These are phyloP conservation scores for Gossypium schwendimanii DNA, from an alignment of 441 rosid genomes.

Conservation along the genomic window DNA sequence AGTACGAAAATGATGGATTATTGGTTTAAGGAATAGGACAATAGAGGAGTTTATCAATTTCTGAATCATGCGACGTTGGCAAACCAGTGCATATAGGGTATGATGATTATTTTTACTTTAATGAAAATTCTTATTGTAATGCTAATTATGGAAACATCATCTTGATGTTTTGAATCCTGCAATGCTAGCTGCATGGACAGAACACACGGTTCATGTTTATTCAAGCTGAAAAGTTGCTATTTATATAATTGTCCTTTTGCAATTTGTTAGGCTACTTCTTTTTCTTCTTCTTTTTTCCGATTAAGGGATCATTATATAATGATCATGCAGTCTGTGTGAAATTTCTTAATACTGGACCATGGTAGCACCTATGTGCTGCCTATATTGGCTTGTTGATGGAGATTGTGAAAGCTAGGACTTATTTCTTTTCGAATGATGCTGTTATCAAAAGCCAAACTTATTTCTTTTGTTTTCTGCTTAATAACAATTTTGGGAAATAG, in stretches of 20 bases:
- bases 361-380: not conserved
- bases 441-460: not conserved
- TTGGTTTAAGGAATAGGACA: not conserved
- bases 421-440: not conserved
- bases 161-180: slow-evolving; percentile 5
- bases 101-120: not conserved
- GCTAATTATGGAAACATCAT: not conserved
- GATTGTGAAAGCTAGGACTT: not conserved
- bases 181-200: slow-evolving; percentile 4
- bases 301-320: too few species aligned
- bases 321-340: not conserved
- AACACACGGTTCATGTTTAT: not conserved
- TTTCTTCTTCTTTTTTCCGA: too few species aligned
- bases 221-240: slow-evolving; percentile 1
- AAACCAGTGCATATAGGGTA: not conserved
- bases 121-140: not conserved
- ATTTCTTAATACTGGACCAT: not conserved
- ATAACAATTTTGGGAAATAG: not conserved
- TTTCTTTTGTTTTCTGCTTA: not conserved
- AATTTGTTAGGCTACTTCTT: not conserved
- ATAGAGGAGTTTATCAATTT: too few species aligned
- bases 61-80: not conserved
- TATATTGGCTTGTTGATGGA: not conserved
- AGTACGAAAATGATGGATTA: slow-evolving; percentile 1
- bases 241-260: not conserved